A percentile compares a stretch with the other conserved stretches of the same genome.
These are phyloP conservation scores for Anisodus acutangulus DNA, from an alignment of 257 asterid species.

Conservation along the genomic window DNA sequence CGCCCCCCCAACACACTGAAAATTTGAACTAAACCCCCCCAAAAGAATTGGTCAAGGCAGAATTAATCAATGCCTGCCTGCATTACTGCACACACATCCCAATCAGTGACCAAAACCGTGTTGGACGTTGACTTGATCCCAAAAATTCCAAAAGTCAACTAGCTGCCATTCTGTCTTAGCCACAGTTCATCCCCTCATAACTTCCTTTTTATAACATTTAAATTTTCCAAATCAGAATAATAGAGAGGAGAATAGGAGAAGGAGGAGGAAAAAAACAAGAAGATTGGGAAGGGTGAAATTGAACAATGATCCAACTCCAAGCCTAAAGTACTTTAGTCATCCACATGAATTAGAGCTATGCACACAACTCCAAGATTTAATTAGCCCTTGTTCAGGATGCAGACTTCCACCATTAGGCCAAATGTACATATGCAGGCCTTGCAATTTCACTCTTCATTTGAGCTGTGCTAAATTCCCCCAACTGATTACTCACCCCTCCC, in stretches of 20 bases:
- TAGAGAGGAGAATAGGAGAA: background rate
- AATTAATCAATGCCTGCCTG: background rate
- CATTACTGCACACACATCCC: background rate
- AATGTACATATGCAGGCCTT: conserved; percentile 60
- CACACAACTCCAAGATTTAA: conserved; percentile 36
- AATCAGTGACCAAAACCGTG: conserved; percentile 22
- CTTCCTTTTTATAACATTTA: background rate
- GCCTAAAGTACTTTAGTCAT: conserved; percentile 52
- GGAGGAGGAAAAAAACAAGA: background rate
- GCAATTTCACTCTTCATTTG: conserved; percentile 61
- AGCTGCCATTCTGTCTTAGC: conserved; percentile 21
- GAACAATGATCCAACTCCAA: conserved; percentile 30
- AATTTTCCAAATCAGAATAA: background rate
- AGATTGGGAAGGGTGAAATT: conserved; percentile 48
- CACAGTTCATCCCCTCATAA: conserved; percentile 6
- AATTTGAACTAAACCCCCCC: background rate
- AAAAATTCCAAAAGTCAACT: conserved; percentile 15
- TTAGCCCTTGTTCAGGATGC: conserved; percentile 56
- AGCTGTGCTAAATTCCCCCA: conserved; percentile 53
- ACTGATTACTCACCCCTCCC: conserved; percentile 63
- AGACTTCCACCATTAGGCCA: conserved; percentile 47
- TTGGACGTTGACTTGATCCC: background rate
- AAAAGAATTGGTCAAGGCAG: conserved; percentile 2
- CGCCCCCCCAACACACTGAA: background rate
- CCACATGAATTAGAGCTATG: conserved; percentile 50